A percentile compares a stretch with the other conserved stretches of the same genome.
phyloP scores from a whole-genome alignment of 2,329 filamentous ascomycete species.

The Fusarium gaditjirri region DNA sequence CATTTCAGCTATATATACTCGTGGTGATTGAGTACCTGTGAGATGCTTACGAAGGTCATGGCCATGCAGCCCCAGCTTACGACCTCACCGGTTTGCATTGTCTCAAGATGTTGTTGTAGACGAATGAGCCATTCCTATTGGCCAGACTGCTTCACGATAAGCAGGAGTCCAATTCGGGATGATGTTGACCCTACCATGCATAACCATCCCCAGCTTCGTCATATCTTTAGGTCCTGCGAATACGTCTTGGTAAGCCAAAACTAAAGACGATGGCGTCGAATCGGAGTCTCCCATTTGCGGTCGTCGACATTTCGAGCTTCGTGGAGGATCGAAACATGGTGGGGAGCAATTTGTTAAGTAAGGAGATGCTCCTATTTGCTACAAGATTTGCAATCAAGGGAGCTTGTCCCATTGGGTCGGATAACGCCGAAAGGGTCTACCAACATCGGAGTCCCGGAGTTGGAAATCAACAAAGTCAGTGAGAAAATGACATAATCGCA shows the following conservation, averaged over 20 bases:
- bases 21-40: background rate
- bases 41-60: background rate
- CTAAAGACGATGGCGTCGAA: background rate
- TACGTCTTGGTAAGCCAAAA: background rate
- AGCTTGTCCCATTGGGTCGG: background rate
- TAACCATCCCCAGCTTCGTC: background rate
- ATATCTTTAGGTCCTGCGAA: background rate
- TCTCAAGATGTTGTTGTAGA: background rate
- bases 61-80: background rate
- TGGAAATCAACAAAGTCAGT: background rate
- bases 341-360: accelerated
- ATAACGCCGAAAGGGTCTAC: background rate
- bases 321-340: background rate
- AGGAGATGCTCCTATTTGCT: slow-evolving; percentile 16
- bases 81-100: background rate
- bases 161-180: background rate
- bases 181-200: background rate
- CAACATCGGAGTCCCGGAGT: slow-evolving; percentile 12
- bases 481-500: slow-evolving; percentile 3
- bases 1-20: background rate
- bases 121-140: background rate
- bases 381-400: accelerated
- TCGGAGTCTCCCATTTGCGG: background rate
- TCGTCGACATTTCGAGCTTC: background rate
- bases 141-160: background rate